Evolutionary conservation across 352 stramenopile genomes (phyloP).

Genomic region (Saprolegnia diclina): DNA sequence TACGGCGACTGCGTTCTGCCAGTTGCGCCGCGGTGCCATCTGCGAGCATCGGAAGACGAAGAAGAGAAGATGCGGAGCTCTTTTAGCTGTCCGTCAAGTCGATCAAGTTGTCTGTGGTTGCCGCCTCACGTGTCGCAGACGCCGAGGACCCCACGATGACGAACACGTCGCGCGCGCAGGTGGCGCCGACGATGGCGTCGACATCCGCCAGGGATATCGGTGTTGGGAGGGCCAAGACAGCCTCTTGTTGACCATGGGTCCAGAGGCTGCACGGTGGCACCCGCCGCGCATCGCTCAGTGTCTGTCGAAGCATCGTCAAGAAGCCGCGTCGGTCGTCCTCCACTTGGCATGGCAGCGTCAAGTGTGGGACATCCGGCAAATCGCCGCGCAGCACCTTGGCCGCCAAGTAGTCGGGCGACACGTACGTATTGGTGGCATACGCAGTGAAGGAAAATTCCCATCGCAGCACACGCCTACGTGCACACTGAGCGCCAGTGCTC

Average conservation of each 20-base stretch:
- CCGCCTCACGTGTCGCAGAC: neutral
- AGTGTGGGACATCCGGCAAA: neutral
- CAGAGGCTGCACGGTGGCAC: neutral
- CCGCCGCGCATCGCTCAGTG: neutral
- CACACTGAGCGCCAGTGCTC: neutral
- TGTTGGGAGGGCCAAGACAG: neutral
- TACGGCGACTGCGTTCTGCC: neutral
- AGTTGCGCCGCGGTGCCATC: no score
- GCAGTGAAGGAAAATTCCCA: slow-evolving; percentile 71
- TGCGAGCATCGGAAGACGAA: no score
- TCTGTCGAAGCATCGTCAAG: neutral
- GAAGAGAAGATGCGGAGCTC: no score
- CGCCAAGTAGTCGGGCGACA: slow-evolving; percentile 29
- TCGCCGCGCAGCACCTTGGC: slow-evolving; percentile 9
- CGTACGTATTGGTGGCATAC: slow-evolving; percentile 70
- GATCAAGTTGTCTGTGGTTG: neutral
- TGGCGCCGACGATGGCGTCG: neutral
- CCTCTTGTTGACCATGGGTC: neutral
- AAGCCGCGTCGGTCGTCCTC: neutral
- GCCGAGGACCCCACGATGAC: neutral
- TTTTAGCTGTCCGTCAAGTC: neutral
- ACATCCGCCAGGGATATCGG: neutral
- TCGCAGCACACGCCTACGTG: slow-evolving; percentile 43
- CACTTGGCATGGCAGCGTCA: neutral
- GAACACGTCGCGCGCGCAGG: neutral